These are phyloP conservation scores for Solanum gracilifrons DNA, from an alignment of 257 asterid species.

Conservation along the genomic window DNA sequence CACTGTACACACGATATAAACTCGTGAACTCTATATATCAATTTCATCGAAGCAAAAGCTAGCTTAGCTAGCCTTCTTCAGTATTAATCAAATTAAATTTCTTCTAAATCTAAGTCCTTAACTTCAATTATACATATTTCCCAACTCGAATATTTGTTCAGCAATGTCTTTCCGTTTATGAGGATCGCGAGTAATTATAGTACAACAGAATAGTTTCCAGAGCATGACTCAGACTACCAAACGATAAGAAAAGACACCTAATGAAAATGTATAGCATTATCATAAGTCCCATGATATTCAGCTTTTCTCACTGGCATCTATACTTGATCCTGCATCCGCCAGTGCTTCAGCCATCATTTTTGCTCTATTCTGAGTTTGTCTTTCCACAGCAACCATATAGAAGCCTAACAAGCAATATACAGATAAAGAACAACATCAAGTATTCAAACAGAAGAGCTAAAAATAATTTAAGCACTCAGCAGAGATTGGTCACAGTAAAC, in stretches of 20 bases:
- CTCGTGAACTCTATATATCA: conserved; percentile 1
- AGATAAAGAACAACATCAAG: neutral
- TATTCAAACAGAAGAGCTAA: neutral
- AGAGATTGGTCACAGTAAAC: neutral
- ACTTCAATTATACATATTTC: neutral
- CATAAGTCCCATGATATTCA: neutral
- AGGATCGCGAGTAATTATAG: neutral
- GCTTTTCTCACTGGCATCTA: conserved; percentile 26
- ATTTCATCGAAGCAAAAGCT: conserved; percentile 15
- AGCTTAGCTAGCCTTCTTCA: neutral
- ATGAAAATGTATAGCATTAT: neutral
- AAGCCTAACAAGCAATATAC: conserved; percentile 33
- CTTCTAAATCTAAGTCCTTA: neutral
- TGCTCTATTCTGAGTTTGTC: conserved; percentile 69
- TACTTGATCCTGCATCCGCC: conserved; percentile 42
- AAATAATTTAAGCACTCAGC: neutral
- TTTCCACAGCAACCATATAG: conserved; percentile 83
- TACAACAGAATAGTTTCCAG: neutral
- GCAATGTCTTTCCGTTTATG: neutral
- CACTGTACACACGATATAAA: conserved; percentile 20
- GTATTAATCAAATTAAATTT: neutral
- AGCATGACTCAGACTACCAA: neutral
- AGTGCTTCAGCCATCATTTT: conserved; percentile 53
- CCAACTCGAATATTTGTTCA: neutral
- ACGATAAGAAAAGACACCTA: neutral